Base-by-base conservation (phyloP, 257 asterid species). In the Leonotis leonurus region DNA sequence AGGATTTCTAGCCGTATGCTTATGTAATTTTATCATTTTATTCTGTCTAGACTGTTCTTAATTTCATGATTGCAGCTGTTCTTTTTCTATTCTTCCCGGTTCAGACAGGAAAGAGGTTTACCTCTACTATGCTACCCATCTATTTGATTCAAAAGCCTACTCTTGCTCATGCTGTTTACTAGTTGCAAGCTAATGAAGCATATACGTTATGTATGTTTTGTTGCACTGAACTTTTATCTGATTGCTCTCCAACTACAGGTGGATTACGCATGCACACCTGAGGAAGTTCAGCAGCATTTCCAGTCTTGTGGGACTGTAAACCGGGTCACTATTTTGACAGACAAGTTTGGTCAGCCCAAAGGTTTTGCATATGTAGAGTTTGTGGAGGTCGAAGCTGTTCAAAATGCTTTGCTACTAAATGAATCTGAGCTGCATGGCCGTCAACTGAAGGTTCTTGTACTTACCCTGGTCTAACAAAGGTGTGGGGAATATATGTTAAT, bases 221-320 rank as follows among this genome's bases (percentile, higher is more conserved):
- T 52, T 45, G 48, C 11, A 43, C 18, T 41, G 39, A 26, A 40
- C 41, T 6, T 37, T 50, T 27, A 20, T 32, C 18, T 9, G 32
- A 2, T 59, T 30, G 52, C 18, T 35, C 39, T 69, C 61, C 52
- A 53, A 41, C 17, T 48, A 20, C 71, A 79, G 82, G 85, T 79
- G 67, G 85, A 79, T 70, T 79, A 79, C 44, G 81, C 65, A 11
- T 79, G 85, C 77, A 79, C 85, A 2, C 82, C 85, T 40, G 85
- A 79, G 73, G 85, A 79, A 65, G 82, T 79, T 70, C 85, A 79
- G 73, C 85, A 76, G 70, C 85, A 79, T 73, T 76, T 79, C 59
- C 82, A 79, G 63, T 79, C 85, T 33, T 76, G 85, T 64, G 85
- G 85, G 45, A 76, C 85, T 1, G 85, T 79, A n/a, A 79, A 79